These are phyloP conservation scores for Arxiozyma heterogenica DNA, from an alignment of 1,139 yeast species.

Conservation along the genomic window DNA sequence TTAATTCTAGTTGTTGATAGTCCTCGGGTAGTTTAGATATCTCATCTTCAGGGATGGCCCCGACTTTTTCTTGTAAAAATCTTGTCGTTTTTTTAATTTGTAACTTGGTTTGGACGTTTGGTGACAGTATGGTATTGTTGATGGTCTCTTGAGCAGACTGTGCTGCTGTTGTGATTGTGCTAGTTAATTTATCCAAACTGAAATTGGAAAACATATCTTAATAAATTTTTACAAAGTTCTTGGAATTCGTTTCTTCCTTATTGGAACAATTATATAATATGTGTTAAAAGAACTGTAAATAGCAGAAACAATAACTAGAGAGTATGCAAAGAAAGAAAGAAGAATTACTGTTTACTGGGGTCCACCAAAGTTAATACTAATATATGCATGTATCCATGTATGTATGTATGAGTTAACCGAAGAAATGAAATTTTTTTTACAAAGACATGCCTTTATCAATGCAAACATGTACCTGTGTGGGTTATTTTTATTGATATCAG, in stretches of 20 bases:
- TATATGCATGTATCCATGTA: too few species aligned
- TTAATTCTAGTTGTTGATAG: conserved; percentile 55
- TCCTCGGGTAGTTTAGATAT: conserved; percentile 66
- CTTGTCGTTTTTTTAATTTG: conserved; percentile 26
- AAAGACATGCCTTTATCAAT: too few species aligned
- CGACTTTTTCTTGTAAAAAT: conserved; percentile 56
- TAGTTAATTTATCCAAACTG: conserved; percentile 23
- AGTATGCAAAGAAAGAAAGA: too few species aligned
- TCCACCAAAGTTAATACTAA: too few species aligned
- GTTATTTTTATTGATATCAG: too few species aligned
- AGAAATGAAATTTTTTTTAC: too few species aligned
- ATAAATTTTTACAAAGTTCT: not conserved
- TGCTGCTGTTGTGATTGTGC: conserved; percentile 23
- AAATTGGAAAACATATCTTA: conserved; percentile 22
- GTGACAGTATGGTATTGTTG: conserved; percentile 16
- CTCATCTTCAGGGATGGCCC: conserved; percentile 49
- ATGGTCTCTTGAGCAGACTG: conserved; percentile 25
- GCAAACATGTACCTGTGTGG: too few species aligned
- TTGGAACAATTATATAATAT: not conserved
- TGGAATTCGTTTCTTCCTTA: not conserved
- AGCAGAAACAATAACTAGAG: too few species aligned
- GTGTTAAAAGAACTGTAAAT: too few species aligned
- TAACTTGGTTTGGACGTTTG: conserved; percentile 26
- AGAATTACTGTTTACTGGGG: too few species aligned
- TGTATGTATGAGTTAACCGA: too few species aligned